phyloP scores from a whole-genome alignment of 768 basidiomycete species.

The Lactarius trivialis region DNA sequence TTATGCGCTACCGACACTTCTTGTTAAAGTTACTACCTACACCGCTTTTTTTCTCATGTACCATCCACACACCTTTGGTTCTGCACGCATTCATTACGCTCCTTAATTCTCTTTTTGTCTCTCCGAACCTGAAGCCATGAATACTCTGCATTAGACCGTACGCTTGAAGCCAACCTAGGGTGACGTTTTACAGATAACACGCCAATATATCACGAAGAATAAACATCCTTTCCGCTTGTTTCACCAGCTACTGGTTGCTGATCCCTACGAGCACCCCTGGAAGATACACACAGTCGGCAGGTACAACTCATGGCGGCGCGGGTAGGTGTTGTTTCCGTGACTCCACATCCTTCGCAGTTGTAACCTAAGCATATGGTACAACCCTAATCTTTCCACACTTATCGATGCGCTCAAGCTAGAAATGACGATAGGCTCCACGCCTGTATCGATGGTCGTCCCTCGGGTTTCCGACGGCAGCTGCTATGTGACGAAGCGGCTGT shows the following conservation, averaged over 20 bases:
- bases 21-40: background rate
- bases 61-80: background rate
- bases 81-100: background rate
- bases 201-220: background rate
- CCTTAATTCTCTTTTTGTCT: background rate
- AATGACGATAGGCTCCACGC: too few species aligned
- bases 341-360: too few species aligned
- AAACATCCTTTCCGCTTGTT: background rate
- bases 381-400: too few species aligned
- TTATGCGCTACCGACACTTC: background rate
- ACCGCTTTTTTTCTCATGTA: too few species aligned
- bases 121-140: background rate
- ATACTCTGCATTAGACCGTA: background rate
- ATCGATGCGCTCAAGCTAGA: too few species aligned
- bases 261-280: background rate
- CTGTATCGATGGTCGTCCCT: too few species aligned
- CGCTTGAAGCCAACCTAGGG: too few species aligned
- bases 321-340: background rate
- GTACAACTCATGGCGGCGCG: background rate
- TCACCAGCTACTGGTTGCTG: background rate
- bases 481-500: too few species aligned
- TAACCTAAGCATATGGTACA: too few species aligned
- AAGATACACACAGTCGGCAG: background rate
- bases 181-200: background rate
- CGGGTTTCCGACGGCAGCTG: too few species aligned